Evolutionary conservation across 805 yeast genomes (phyloP), one percentile per base, ranked within the genome.

Genomic region (Candida endomychidarum): DNA sequence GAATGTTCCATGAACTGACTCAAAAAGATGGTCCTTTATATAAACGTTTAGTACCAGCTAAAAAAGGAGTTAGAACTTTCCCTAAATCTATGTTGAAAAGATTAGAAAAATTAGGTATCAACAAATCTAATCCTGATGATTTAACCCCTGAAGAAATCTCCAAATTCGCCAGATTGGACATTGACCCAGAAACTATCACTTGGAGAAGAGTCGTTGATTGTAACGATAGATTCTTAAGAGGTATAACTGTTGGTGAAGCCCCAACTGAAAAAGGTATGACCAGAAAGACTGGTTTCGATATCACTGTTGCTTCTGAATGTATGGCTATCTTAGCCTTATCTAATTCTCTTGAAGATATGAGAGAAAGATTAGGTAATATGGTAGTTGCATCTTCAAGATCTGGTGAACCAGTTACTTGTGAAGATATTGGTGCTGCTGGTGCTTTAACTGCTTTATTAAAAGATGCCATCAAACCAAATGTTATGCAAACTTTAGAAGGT

Each of bases 401-500:
- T 15, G 88, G 88, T 50, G 83, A 71, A 35, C 95, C 97, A 48
- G 74, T 91, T 53, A 90, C 98, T 37, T 86, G 90, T 53, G 97
- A 91, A 61, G 98, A 91, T 58, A 74, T 91, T 53, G 96, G 97
- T 24, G 81, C 87, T 63, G 96, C 96, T 19, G 98, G 98, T 56
- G 98, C 98, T 12, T 69, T 91, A 47, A 84, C 97, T 36, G 97
- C 98, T 9, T 74, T 91, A 56, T 72, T 91, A 75, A 91, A 89
- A 69, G 98, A 91, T 60, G 96, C 98, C 17, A 82, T 91, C 61
- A 91, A 90, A 70, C 98, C 98, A 50, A 91, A 87, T 61, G 66
- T 91, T 60, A 91, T 91, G 98, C 98, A 91, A 67, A 87, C 97
- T 37, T 75, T 91, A 46, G 97, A 91, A 67, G 98, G 98, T 45